phyloP scores from a whole-genome alignment of 139 green algal genomes.

The Edaphochlamys debaryana region DNA sequence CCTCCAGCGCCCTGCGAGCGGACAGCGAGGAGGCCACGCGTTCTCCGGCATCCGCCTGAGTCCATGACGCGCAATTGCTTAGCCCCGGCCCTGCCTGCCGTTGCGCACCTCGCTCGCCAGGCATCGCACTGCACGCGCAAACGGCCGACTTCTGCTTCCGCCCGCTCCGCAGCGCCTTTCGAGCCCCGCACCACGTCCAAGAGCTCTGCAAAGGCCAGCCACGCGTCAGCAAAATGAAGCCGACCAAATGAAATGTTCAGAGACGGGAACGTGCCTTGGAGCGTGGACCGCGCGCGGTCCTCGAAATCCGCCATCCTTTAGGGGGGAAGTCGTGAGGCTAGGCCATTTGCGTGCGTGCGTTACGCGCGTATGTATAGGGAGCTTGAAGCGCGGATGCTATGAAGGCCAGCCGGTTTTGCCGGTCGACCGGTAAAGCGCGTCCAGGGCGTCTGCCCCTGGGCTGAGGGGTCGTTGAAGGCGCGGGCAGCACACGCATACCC shows the following conservation, averaged over 20 bases:
- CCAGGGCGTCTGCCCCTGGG: too few species aligned
- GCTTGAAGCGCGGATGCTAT: too few species aligned
- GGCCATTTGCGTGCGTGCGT: too few species aligned
- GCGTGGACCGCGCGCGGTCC: neutral
- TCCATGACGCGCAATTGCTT: neutral
- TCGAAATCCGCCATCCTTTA: too few species aligned
- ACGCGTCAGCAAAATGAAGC: too few species aligned
- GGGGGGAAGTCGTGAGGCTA: too few species aligned
- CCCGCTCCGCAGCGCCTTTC: neutral
- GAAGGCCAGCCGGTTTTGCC: too few species aligned
- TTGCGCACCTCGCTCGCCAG: neutral
- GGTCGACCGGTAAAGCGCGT: too few species aligned
- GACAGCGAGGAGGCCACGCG: neutral
- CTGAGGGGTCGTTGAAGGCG: too few species aligned
- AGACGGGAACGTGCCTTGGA: neutral
- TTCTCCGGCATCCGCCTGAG: neutral
- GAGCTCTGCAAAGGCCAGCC: slow-evolving; percentile 14
- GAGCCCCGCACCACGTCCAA: neutral
- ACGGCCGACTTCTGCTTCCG: neutral
- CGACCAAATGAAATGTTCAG: too few species aligned
- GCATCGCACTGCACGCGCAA: slow-evolving; percentile 21
- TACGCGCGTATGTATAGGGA: too few species aligned
- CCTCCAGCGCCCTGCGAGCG: neutral
- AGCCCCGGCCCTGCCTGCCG: neutral
- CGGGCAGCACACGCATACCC: too few species aligned